Conservation (phyloP, 805 yeast genomes). For the Barnettozyma californica region DNA sequence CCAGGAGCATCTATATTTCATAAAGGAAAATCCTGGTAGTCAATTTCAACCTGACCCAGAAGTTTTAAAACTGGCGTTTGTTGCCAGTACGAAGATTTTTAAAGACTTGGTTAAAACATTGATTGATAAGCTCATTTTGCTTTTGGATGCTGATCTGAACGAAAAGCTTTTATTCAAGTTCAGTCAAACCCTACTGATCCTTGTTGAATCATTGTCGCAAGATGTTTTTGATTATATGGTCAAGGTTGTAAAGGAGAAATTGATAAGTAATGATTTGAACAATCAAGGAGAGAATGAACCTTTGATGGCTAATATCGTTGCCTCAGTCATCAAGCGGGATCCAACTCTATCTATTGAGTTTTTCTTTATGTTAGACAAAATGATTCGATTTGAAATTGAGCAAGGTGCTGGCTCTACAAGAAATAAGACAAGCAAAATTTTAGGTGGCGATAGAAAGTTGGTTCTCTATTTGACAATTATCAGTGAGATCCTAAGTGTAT, state of each 20-base stretch:
- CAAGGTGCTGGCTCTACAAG: constrained; percentile 77
- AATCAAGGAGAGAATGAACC: constrained; percentile 57
- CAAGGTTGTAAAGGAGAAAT: constrained; percentile 30
- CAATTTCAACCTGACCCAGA: constrained; percentile 38
- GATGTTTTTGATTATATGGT: constrained; percentile 44
- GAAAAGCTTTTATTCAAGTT: constrained; percentile 34
- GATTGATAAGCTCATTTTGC: constrained; percentile 50
- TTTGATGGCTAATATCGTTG: constrained; percentile 66
- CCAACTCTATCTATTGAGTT: constrained; percentile 19
- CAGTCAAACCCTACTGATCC: constrained; percentile 39
- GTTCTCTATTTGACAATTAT: constrained; percentile 66
- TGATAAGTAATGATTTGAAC: constrained; percentile 51
- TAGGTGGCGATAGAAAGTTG: constrained; percentile 74
- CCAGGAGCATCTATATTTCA: constrained; percentile 51
- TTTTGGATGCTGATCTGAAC: constrained; percentile 50
- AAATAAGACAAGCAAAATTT: constrained; percentile 52
- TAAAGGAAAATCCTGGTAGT: constrained; percentile 30
- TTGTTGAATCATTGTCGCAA: constrained; percentile 57
- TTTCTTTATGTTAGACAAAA: constrained; percentile 28
- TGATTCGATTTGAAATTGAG: constrained; percentile 58
- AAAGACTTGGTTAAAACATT: constrained; percentile 52
- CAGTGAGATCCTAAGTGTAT: constrained; percentile 65
- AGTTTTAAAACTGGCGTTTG: constrained; percentile 49
- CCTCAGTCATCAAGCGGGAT: constrained; percentile 63
- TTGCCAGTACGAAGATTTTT: constrained; percentile 71